Evolutionary conservation across 495 filamentous ascomycete genomes (phyloP), one percentile per base, ranked within the genome.

Genomic region (Thermochaetoides thermophila): DNA sequence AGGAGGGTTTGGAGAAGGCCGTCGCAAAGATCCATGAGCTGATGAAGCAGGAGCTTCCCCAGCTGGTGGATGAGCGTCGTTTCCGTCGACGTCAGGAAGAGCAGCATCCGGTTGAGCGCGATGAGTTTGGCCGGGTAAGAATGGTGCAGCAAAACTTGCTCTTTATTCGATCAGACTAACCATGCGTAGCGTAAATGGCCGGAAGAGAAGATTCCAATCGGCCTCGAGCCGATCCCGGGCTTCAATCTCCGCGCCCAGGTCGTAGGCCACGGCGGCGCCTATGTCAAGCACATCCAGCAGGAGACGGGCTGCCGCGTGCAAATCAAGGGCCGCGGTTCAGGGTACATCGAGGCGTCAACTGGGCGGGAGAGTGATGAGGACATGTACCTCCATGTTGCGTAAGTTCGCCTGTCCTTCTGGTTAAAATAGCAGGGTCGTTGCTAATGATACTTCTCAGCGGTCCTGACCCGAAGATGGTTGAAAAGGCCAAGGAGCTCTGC

Each of bases 371-470:
- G 84, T 40, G 87, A 97, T 28, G 89, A 97, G 45, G 66, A 79
- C 1, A 94, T 97, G 80, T 96, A 80, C 49, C 64, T 97, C 26
- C 86, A 96, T 51, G 84, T 96, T 32, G 81, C 87, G 85, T 93
- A 65, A 54, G 76, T 68, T 6, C 13, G 22, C 17, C 4, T 12
- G n/a, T 17, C 23, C 11, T 6, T 11, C 21, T 6, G 6, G 21
- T 11, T 24, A 11, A 24, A 6, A 24, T 24, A 24, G 12, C 18
- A 10, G 22, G 28, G 17, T 20, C 43, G 5, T 15, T 26, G 6
- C 7, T 12, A 19, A 26, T 60, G 59, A 71, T 32, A n/a, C 12
- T 25, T 9, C 17, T 13, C 42, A 94, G 85, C 42, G 89, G 85
- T 0, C 87, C 87, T 5, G 82, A 93, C 53, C 71, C 81, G 5